Base-by-base conservation (phyloP, 805 yeast species). In the Debaryomyces castellii region DNA sequence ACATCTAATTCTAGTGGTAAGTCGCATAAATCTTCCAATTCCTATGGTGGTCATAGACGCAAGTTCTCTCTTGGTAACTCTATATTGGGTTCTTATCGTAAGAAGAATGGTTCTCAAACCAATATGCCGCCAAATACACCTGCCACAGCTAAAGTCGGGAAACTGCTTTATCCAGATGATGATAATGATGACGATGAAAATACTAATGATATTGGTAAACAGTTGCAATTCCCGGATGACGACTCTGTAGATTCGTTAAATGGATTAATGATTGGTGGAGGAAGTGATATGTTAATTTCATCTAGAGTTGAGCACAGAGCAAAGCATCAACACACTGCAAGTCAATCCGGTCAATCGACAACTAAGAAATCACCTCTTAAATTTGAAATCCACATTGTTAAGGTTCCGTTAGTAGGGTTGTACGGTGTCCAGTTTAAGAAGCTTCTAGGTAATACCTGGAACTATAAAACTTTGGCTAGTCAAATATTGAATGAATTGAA, bases 371-470 rank as follows among this genome's bases (percentile, higher is more conserved):
- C 73, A 11, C 96, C 96, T 16, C 75, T 92, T 58, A 83, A 86
- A 58, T 91, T 91, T 66, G 97, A 92, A 62, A 87, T 92, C 51
- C 90, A 87, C 62, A 83, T 91, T 51, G 97, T 91, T 34, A 90
- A 90, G 62, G 95, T 91, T 40, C 96, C 96, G 39, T 76, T 91
- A 53, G 87, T 91, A 44, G 89, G 95, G 4, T 73, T 92, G 48
- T 90, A 87, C 53, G 98, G 98, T 66, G 91, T 91, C 40, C 97
- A 92, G 64, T 90, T 91, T 73, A 92, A 92, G 75, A 91, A 91
- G 63, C 77, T 91, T 24, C 78, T 87, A 47, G 98, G 98, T 58
- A 90, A 92, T 63, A 89, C 96, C 1, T 91, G 97, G 97, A 81
- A 86, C 69, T 91, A 91, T 69, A 91, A 92, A 71, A 84, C 90